Evolutionary conservation across 805 yeast species (phyloP), one percentile per base, ranked within the genome.

Genomic region (Starmerella bombicola): DNA sequence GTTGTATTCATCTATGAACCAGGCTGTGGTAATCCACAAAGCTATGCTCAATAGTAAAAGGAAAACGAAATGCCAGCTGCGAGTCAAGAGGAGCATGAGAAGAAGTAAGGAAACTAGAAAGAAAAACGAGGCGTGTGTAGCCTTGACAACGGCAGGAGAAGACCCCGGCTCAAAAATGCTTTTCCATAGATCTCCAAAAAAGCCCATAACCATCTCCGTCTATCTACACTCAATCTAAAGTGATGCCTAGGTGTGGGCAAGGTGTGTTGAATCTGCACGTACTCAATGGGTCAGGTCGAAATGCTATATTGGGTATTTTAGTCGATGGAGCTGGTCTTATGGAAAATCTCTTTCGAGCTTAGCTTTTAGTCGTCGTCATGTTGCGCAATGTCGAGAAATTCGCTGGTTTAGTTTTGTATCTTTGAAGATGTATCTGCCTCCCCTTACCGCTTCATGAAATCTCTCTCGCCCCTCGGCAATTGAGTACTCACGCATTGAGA

Each of bases 131-230:
- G 65, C 69, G 57, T 91, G 96, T 0, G 96, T 88, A 2, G 97
- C 96, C 29, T 69, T 67, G n/a, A 85, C 68, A 38, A 91, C 68
- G 1, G 93, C 84, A 1, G 96, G 95, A 1, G 91, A 73, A 1
- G 94, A 74, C 1, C 98, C 98, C 5, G 97, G 96, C 15, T 83
- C 77, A 61, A 88, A 82, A 21, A 91, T 74, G 12, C 94, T 81
- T 41, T 80, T 78, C 96, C 96, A 86, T 33, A 88, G 68, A 20
- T 80, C 93, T 20, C 61, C 64, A 28, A 80, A 43, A 55, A 65
- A 64, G 3, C 35, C 36, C 1, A 41, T 21, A 28, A 46, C 37
- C 38, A 26, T 31, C 13, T n/a, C n/a, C n/a, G n/a, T n/a, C n/a
- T n/a, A n/a, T n/a, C n/a, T n/a, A n/a, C n/a, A n/a, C n/a, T n/a